A percentile compares a stretch with the other conserved stretches of the same genome.
Evolutionary conservation across 1,284 basidiomycete species (phyloP).

Genomic region (Sanghuangporus weigelae): DNA sequence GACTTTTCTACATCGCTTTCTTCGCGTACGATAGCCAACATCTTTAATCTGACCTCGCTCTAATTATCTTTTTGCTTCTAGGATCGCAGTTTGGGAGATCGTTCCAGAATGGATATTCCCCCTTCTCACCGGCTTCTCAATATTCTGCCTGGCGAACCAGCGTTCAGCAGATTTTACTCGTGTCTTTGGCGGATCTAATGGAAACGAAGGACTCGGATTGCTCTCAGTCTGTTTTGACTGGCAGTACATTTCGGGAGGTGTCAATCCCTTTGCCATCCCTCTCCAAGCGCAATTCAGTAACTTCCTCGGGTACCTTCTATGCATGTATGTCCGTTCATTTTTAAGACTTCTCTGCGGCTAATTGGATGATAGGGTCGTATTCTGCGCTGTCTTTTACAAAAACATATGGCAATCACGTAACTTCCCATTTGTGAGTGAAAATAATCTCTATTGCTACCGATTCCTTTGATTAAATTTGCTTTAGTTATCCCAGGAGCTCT

Average conservation of each 20-base stretch:
- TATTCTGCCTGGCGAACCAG: constrained; percentile 56
- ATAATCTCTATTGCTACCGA: neutral
- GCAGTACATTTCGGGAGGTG: constrained; percentile 27
- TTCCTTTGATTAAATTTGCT: neutral
- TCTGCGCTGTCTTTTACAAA: constrained; percentile 36
- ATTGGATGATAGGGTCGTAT: constrained; percentile 32
- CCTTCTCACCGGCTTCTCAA: constrained; percentile 34
- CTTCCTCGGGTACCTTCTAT: constrained; percentile 39
- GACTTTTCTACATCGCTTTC: constrained; percentile 47
- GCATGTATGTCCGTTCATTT: constrained; percentile 33
- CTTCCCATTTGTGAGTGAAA: constrained; percentile 40
- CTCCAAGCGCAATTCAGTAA: constrained; percentile 30
- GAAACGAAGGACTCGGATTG: constrained; percentile 52
- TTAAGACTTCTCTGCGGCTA: neutral
- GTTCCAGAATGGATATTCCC: constrained; percentile 48
- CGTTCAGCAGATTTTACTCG: constrained; percentile 42
- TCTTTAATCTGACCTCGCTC: neutral
- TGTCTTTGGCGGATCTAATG: constrained; percentile 56
- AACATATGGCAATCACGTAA: constrained; percentile 44
- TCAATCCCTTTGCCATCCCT: constrained; percentile 39
- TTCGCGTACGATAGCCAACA: constrained; percentile 26
- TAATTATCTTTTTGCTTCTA: neutral
- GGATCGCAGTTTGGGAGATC: constrained; percentile 33
- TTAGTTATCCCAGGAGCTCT: constrained; percentile 44
- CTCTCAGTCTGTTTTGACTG: constrained; percentile 54